A percentile compares a stretch with the other conserved stretches of the same genome.
phyloP scores from a whole-genome alignment of 2,329 filamentous ascomycete species.

The Paracoccidioides lutzii region DNA sequence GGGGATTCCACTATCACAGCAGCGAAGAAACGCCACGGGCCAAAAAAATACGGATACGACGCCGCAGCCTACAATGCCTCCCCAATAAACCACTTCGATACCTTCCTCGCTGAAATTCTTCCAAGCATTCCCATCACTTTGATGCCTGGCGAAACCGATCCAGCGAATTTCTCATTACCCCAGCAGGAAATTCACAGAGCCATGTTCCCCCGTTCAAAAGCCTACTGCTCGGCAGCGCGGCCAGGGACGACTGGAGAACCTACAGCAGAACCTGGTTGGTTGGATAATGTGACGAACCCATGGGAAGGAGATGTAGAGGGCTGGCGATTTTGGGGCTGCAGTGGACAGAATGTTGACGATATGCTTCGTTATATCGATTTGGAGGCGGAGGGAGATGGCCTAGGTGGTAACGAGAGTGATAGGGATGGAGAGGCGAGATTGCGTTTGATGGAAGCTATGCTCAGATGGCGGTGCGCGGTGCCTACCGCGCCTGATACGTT shows the following conservation, averaged over 20 bases:
- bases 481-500: slow-evolving; percentile 93
- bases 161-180: slow-evolving; percentile 77
- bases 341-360: slow-evolving; percentile 88
- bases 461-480: slow-evolving; percentile 79
- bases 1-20: slow-evolving; percentile 6
- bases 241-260: slow-evolving; percentile 19
- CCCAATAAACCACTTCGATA: slow-evolving; percentile 72
- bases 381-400: slow-evolving; percentile 15
- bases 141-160: slow-evolving; percentile 71
- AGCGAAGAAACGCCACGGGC: slow-evolving; percentile 35
- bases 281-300: slow-evolving; percentile 84
- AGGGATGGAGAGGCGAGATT: slow-evolving; percentile 54
- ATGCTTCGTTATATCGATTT: slow-evolving; percentile 75
- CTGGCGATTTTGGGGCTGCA: slow-evolving; percentile 73
- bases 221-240: slow-evolving; percentile 41
- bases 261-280: slow-evolving; percentile 50
- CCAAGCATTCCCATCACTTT: slow-evolving; percentile 81
- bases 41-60: slow-evolving; percentile 92
- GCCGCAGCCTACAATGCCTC: slow-evolving; percentile 73
- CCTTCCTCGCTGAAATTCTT: slow-evolving; percentile 66
- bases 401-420: slow-evolving; percentile 13
- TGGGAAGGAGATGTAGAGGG: slow-evolving; percentile 86
- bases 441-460: slow-evolving; percentile 87
- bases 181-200: slow-evolving; percentile 89
- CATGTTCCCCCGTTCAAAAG: slow-evolving; percentile 67